Percentiles rank a stretch among this genome's conserved stretches.
Evolutionary conservation across 2,329 filamentous ascomycete species (phyloP).

Genomic region (Metarhizium brunneum): DNA sequence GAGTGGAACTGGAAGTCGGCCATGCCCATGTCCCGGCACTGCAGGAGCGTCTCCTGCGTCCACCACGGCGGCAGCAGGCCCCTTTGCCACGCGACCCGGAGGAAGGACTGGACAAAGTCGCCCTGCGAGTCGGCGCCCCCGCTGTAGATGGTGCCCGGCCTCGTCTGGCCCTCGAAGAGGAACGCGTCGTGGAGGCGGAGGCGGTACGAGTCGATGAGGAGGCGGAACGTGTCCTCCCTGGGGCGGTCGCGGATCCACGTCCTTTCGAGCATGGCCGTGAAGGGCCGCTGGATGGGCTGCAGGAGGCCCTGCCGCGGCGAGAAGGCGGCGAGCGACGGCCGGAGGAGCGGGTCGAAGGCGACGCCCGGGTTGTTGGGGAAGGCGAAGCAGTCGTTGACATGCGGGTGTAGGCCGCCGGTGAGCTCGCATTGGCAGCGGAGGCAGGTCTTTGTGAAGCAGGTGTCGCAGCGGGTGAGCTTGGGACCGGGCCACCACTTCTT

Average conservation of each 20-base stretch:
- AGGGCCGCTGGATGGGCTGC: conserved; percentile 18
- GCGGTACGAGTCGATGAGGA: conserved; percentile 34
- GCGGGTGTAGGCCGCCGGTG: not conserved
- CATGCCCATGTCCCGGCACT: conserved; percentile 22
- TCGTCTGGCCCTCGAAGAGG: conserved; percentile 9
- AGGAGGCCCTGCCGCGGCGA: conserved; percentile 11
- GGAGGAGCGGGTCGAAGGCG: not conserved
- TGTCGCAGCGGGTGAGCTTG: conserved; percentile 1
- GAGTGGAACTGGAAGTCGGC: conserved; percentile 12
- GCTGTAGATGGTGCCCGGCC: conserved; percentile 14
- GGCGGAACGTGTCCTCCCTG: conserved; percentile 28
- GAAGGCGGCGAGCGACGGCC: conserved; percentile 2
- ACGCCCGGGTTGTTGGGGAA: conserved; percentile 2
- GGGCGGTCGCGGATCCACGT: conserved; percentile 29
- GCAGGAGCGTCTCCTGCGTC: conserved; percentile 19
- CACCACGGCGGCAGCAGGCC: conserved; percentile 30
- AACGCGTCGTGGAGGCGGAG: conserved; percentile 26
- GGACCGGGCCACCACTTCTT: not conserved
- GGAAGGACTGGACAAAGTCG: conserved; percentile 22
- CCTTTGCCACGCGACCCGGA: conserved; percentile 10
- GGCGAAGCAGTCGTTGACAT: conserved; percentile 2
- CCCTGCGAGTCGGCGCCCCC: conserved; percentile 8
- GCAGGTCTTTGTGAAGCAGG: not conserved
- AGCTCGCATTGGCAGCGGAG: conserved; percentile 1
- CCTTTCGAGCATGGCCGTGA: conserved; percentile 20